Base-by-base conservation (phyloP, 768 basidiomycete genomes). In the Suillus subaureus region DNA sequence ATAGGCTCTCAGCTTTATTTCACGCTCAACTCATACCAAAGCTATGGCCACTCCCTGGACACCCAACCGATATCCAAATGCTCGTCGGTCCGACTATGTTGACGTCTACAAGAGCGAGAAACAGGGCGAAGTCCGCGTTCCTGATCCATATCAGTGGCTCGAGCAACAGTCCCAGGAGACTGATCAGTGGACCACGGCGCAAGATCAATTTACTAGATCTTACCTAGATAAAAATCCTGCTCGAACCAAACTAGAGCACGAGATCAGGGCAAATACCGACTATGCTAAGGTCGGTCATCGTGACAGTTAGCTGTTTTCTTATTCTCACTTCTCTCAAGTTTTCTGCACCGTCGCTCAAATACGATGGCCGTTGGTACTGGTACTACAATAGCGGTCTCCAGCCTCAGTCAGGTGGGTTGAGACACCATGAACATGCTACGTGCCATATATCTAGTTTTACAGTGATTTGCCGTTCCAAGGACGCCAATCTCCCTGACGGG, bases 311-410 rank as follows among this genome's bases (percentile, higher is more conserved):
- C 28, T 23, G 15, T 12, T 40, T 12, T 56, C 6, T 67, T 60
- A 70, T 60, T 42, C 45, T 45, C 61, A 54, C 62, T 60, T 61
- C 23, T 47, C 62, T 23, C 45, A 73, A 91, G 89, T 91, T 91
- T 73, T 85, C 84, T 26, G 78, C 87, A 0, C 93, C 92, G 0
- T 68, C 72, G 9, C 74, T 90, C 61, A 84, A 86, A 66, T 80
- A 87, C 16, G 91, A 93, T 70, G 84, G 82, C 18, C 84, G 83
- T 58, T 94, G 91, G 89, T 95, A 94, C 70, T 92, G 92, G 90
- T 85, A 83, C 71, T 85, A 89, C 71, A 93, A 94, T 77, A 87
- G 85, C 61, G 93, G 92, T 37, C 82, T 94, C 33, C 88, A 92
- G 67, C 81, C 89, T 1, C 92, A 93, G 72, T 80, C 85, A 61